phyloP scores from a whole-genome alignment of 139 green algal genomes.

The Chlorella vulgaris region DNA sequence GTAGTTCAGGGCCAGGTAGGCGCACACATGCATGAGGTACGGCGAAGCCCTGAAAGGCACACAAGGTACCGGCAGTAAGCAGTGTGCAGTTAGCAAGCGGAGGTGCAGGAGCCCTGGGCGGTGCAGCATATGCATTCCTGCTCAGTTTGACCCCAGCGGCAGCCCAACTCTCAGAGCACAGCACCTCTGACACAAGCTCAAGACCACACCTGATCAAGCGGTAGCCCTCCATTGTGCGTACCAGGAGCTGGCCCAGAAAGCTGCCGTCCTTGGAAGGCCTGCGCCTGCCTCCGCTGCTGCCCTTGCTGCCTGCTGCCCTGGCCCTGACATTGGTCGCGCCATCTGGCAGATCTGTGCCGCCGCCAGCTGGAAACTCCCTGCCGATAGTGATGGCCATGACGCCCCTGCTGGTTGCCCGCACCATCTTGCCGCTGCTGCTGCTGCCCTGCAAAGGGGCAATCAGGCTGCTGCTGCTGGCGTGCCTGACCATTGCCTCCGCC shows the following conservation, averaged over 20 bases:
- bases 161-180: too few relatives aligned
- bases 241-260: conserved; percentile 19
- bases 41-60: too few relatives aligned
- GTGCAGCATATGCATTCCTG: not conserved
- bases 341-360: too few relatives aligned
- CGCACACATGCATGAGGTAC: conserved; percentile 65
- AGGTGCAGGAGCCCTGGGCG: conserved; percentile 18
- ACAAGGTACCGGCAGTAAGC: too few relatives aligned
- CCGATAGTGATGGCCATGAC: not conserved
- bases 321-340: not conserved
- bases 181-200: too few relatives aligned
- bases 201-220: conserved; percentile 48
- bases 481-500: not conserved
- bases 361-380: too few relatives aligned
- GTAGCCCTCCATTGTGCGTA: conserved; percentile 50
- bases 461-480: not conserved
- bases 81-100: conserved; percentile 64
- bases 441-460: not conserved
- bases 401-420: not conserved
- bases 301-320: not conserved
- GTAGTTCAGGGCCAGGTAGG: conserved; percentile 70
- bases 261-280: not conserved
- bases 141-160: not conserved
- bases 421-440: not conserved
- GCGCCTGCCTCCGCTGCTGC: not conserved